Conservation (phyloP, 169 alveolate genomes). For the Theileria parva region DNA sequence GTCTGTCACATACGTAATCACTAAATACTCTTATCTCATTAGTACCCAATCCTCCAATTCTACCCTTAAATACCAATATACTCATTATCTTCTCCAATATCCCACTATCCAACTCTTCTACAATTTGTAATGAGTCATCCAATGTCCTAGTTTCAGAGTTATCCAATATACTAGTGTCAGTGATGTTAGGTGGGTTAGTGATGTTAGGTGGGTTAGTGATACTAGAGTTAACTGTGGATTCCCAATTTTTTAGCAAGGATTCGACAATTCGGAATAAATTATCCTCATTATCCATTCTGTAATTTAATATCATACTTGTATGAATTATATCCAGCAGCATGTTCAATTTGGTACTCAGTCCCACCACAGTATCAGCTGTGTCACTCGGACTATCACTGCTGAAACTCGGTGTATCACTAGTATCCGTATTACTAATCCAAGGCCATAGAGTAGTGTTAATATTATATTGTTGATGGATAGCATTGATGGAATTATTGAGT, state of each 20-base stretch:
- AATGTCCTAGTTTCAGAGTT: too few relatives aligned
- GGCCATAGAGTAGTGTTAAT: not conserved
- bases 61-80: conserved; percentile 42
- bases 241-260: not conserved
- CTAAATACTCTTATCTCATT: conserved; percentile 56
- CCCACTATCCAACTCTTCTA: conserved; percentile 23
- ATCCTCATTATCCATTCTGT: not conserved
- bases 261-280: not conserved
- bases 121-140: not conserved
- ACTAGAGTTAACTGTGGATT: not conserved
- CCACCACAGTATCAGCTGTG: not conserved
- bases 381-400: not conserved
- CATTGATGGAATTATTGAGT: not conserved
- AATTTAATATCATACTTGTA: not conserved
- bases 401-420: not conserved
- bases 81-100: conserved; percentile 29
- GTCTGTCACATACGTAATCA: conserved; percentile 60
- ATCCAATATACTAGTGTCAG: not conserved
- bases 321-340: not conserved
- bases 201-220: not conserved
- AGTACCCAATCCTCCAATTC: conserved; percentile 28
- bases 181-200: not conserved
- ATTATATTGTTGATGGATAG: not conserved
- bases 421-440: not conserved
- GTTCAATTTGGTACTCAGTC: not conserved